Percentiles rank a stretch among this genome's conserved stretches.
These are phyloP conservation scores for Hysterangium stoloniferum DNA, from an alignment of 768 basidiomycete species.

Conservation along the genomic window DNA sequence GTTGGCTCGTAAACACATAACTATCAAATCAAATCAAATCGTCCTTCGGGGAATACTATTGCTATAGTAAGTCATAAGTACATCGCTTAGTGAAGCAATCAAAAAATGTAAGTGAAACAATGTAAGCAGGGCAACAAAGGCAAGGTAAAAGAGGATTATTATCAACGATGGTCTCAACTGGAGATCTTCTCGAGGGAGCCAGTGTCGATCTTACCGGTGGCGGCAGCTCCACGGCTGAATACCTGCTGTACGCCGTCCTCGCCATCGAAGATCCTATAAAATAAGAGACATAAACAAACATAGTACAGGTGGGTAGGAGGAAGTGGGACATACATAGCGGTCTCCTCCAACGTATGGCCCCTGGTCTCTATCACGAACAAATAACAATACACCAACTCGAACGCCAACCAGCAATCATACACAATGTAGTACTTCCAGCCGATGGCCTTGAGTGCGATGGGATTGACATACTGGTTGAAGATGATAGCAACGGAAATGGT, in stretches of 20 bases:
- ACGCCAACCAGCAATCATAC: slow-evolving; percentile 62
- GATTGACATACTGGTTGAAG: slow-evolving; percentile 36
- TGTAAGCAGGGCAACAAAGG: too few relatives aligned
- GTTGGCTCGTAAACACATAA: too few relatives aligned
- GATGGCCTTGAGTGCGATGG: slow-evolving; percentile 25
- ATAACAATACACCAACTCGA: slow-evolving; percentile 59
- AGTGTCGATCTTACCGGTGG: background rate
- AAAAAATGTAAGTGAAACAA: too few relatives aligned
- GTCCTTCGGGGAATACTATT: too few relatives aligned
- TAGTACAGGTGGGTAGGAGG: background rate
- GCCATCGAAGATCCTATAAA: slow-evolving; percentile 53
- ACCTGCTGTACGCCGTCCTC: slow-evolving; percentile 40
- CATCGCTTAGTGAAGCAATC: too few relatives aligned
- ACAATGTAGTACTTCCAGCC: slow-evolving; percentile 31
- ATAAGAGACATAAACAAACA: background rate
- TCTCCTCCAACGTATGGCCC: slow-evolving; percentile 70
- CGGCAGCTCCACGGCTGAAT: slow-evolving; percentile 3
- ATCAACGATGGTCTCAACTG: too few relatives aligned
- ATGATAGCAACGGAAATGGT: slow-evolving; percentile 30
- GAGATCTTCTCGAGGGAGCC: too few relatives aligned
- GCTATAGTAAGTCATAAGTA: too few relatives aligned
- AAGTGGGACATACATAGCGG: slow-evolving; percentile 38
- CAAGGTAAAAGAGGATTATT: too few relatives aligned
- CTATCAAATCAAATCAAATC: too few relatives aligned
- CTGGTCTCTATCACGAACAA: slow-evolving; percentile 64